A percentile compares a stretch with the other conserved stretches of the same genome.
Evolutionary conservation across 257 asterid genomes (phyloP).

Genomic region (Haberlea rhodopensis): DNA sequence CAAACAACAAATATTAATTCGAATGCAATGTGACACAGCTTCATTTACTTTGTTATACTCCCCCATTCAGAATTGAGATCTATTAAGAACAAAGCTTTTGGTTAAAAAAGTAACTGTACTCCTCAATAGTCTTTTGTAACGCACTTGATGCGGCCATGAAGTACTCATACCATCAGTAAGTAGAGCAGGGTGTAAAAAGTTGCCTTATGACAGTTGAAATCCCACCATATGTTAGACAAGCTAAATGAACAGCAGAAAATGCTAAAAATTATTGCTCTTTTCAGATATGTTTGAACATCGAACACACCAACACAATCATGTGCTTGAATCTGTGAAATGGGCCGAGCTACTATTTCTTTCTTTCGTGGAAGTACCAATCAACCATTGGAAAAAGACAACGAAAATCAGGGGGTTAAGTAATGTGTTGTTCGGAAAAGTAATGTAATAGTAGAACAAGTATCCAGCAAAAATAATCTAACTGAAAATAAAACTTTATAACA

Average conservation of each 20-base stretch:
- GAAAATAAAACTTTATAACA: conserved; percentile 1
- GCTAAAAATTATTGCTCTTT: neutral
- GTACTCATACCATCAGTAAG: conserved; percentile 11
- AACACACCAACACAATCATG: neutral
- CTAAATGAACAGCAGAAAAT: conserved; percentile 2
- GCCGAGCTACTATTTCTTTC: neutral
- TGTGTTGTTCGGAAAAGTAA: neutral
- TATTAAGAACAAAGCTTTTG: neutral
- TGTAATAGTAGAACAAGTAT: conserved; percentile 10
- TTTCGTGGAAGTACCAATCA: neutral
- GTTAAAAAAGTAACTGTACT: neutral
- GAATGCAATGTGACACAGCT: neutral
- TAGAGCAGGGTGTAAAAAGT: neutral
- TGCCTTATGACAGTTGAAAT: neutral
- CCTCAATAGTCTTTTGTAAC: neutral
- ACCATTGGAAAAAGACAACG: neutral
- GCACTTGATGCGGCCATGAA: neutral
- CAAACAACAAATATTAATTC: neutral
- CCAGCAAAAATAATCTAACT: conserved; percentile 6
- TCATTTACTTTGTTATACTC: conserved; percentile 3
- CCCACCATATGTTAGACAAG: neutral
- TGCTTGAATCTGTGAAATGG: conserved; percentile 14
- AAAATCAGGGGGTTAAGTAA: neutral
- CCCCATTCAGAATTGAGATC: neutral
- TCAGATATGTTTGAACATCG: neutral